Base-by-base conservation (phyloP, 805 yeast species). In the Myxozyma vanderwaltii region DNA sequence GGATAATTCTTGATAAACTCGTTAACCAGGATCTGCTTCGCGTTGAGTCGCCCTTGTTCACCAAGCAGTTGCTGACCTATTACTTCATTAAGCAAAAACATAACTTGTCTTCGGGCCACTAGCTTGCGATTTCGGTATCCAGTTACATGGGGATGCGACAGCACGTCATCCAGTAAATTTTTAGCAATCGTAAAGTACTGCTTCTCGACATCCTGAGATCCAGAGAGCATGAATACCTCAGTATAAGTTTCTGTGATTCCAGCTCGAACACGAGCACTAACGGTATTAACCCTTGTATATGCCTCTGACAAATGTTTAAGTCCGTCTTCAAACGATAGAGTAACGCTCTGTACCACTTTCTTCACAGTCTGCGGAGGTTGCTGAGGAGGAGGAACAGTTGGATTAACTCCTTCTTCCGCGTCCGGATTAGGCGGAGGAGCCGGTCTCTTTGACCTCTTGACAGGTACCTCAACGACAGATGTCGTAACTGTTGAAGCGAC, bases 21-120 rank as follows among this genome's bases (percentile, higher is more conserved):
- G 27, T 57, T 55, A 19, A 60, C 31, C 29, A 71, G 49, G 13
- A 66, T 27, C 47, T 65, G 66, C 17, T 61, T 46, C 1, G 72
- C 70, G 6, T 61, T 17, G 29, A 69, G 23, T 40, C 69, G 68
- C 26, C 72, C 72, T 36, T 53, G 56, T 43, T 72, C 75, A 13
- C 74, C 74, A 13, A 72, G 61, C n/a, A 69, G 39, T 49, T 66
- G 63, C 27, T 46, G 59, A 3, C 69, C 65, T 17, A 72, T 59
- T 23, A 70, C 54, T 12, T 67, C 68, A 26, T 63, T 62, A n/a
- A 72, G 59, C 24, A 71, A 35, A 46, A 68, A 66, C 17, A 43
- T 17, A 12, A 65, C 62, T 48, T 71, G 73, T 8, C 63, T 51
- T 23, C 67, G 56, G 3, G 71, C 69, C 8, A 63, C 58, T 17